phyloP scores from a whole-genome alignment of 78 protist species.

The Emiliania huxleyi region DNA sequence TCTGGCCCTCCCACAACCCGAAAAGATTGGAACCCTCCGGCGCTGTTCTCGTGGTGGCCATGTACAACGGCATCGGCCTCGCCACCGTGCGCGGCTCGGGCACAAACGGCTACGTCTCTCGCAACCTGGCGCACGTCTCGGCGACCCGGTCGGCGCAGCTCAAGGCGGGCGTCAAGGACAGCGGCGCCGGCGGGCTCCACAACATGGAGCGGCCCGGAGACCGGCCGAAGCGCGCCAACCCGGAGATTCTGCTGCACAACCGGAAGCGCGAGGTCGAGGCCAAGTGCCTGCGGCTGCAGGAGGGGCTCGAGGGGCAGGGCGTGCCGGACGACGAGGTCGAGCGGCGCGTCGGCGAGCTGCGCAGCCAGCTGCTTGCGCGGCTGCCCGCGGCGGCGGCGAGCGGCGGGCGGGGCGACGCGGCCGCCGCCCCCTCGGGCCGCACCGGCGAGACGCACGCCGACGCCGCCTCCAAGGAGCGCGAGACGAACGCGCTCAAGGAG shows the following conservation, averaged over 20 bases:
- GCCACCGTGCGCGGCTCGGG: conserved; percentile 87
- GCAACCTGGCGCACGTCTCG: conserved; percentile 56
- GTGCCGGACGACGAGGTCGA: neutral
- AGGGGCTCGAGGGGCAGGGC: conserved; percentile 26
- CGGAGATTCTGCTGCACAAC: conserved; percentile 68
- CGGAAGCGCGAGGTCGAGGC: conserved; percentile 65
- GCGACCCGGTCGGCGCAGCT: neutral
- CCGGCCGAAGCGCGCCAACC: conserved; percentile 35
- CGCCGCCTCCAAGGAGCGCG: conserved; percentile 20
- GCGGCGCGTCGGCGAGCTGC: neutral
- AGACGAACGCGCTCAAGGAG: neutral
- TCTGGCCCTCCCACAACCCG: no score
- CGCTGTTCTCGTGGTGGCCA: no score
- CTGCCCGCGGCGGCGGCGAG: neutral
- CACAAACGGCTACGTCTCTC: conserved; percentile 87
- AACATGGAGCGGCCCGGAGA: neutral
- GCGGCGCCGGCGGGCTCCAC: neutral
- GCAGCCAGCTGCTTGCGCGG: neutral
- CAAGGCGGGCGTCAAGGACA: neutral
- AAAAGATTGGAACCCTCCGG: no score
- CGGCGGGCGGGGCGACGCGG: neutral
- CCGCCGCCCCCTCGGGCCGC: no score
- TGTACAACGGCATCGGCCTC: conserved; percentile 93
- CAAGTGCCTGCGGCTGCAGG: conserved; percentile 43
- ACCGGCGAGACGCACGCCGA: conserved; percentile 13